Evolutionary conservation across 371 early-diverging fungal genomes (phyloP), one percentile per base, ranked within the genome.

Genomic region (Mortierella sp.): DNA sequence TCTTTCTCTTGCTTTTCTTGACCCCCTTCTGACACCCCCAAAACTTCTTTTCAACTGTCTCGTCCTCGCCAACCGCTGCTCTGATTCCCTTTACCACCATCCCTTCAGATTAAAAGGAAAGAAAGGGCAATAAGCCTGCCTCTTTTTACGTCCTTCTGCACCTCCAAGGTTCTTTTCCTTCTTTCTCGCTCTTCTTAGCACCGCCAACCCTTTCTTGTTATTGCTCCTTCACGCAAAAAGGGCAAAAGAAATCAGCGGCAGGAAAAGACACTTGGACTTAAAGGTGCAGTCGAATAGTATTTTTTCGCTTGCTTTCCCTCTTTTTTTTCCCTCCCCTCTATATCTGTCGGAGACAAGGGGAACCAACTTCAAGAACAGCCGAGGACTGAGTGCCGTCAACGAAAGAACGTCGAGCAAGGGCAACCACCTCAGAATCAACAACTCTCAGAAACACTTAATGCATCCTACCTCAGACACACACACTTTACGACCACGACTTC

Each of bases 1-100:
- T 63, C 65, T 35, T 63, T 63, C 65, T 38, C 65, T 63, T 63
- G 65, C 65, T 63, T 35, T 63, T 63, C 29, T 63, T 63, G 32
- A 35, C 65, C 63, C 63, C 16, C 6, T 63, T 16, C 63, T n/a
- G 55, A n/a, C 16, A 38, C 35, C 65, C 38, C 65, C 21, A 16
- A 35, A 32, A 14, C 27, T 60, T 12, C 60, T 35, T 35, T 63
- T 21, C 35, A 63, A 63, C 65, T 6, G 18, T 63, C 14, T 63
- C 38, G 65, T 63, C 65, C 65, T 63, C 65, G 65, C 38, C 65
- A 16, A 21, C 65, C 38, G 65, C 65, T 63, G 65, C 38, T 63
- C 65, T 63, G 65, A 35, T 35, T 63, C 65, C 65, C 38, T 38
- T 35, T 63, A 16, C 29, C 27, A 58, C 60, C 56, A 51, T 18